Percentiles rank a stretch among this genome's conserved stretches.
phyloP scores from a whole-genome alignment of 2,329 filamentous ascomycete genomes.

The Harringtonia lauricola region DNA sequence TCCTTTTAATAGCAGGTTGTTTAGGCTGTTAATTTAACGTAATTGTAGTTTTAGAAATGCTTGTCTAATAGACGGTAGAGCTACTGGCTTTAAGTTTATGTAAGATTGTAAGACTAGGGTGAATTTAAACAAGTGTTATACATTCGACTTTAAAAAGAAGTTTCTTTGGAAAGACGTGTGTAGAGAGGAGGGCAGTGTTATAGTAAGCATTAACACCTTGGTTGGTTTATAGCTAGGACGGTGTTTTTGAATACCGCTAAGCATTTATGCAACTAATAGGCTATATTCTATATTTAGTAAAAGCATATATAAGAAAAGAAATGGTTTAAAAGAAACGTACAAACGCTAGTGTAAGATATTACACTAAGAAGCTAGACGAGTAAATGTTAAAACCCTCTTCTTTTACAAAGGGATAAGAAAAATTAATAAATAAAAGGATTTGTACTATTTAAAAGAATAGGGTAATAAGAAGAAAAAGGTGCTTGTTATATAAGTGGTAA shows the following conservation, averaged over 20 bases:
- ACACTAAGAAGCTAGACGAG: no score
- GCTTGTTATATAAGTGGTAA: no score
- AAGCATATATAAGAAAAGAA: neutral
- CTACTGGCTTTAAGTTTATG: constrained; percentile 14
- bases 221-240: constrained; percentile 13
- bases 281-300: constrained; percentile 29
- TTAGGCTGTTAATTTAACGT: constrained; percentile 16
- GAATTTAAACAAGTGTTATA: neutral
- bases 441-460: no score
- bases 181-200: constrained; percentile 27
- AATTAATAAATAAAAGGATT: no score
- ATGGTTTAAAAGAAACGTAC: no score
- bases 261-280: constrained; percentile 18
- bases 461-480: no score
- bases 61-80: constrained; percentile 42
- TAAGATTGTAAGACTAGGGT: neutral
- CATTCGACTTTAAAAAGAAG: constrained; percentile 23
- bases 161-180: constrained; percentile 26
- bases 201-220: constrained; percentile 40
- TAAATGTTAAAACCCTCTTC: neutral
- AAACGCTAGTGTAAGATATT: no score
- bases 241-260: constrained; percentile 16
- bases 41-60: constrained; percentile 7
- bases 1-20: no score
- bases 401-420: no score